phyloP scores from a whole-genome alignment of 2,329 filamentous ascomycete genomes.

The Pleurostoma richardsiae region DNA sequence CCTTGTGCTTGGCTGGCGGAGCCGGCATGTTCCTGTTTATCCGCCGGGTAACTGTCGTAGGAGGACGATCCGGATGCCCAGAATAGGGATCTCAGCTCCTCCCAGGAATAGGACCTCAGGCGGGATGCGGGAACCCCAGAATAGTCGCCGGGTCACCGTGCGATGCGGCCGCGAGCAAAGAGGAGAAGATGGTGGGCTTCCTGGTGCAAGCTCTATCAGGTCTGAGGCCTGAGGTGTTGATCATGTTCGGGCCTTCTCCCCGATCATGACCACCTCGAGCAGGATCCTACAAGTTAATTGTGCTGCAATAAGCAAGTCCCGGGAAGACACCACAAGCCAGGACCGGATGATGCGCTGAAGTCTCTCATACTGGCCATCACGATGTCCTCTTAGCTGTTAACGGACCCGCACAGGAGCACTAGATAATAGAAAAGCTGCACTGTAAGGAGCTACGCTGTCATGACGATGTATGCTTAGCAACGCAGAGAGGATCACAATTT shows the following conservation, averaged over 20 bases:
- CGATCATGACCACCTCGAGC: background rate
- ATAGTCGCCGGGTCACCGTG: background rate
- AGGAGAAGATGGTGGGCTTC: background rate
- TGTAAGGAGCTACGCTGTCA: background rate
- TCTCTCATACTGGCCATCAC: background rate
- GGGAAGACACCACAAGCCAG: background rate
- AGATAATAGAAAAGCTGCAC: background rate
- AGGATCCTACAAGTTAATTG: background rate
- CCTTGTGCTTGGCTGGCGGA: background rate
- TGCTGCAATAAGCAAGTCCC: background rate
- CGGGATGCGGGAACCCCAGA: background rate
- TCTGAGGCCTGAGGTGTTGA: background rate
- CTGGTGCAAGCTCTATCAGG: too few species aligned
- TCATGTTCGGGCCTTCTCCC: background rate
- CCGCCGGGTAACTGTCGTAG: background rate
- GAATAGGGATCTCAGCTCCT: background rate
- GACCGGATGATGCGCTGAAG: background rate
- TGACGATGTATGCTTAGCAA: background rate
- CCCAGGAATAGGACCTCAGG: background rate
- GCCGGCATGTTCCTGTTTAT: background rate
- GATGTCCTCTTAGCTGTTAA: background rate
- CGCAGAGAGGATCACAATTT: too few species aligned
- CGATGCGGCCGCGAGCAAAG: background rate
- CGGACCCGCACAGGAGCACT: background rate
- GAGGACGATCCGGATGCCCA: background rate